Evolutionary conservation across 2,329 filamentous ascomycete genomes (phyloP).

Genomic region (Chrysoporthe deuterocubensis): DNA sequence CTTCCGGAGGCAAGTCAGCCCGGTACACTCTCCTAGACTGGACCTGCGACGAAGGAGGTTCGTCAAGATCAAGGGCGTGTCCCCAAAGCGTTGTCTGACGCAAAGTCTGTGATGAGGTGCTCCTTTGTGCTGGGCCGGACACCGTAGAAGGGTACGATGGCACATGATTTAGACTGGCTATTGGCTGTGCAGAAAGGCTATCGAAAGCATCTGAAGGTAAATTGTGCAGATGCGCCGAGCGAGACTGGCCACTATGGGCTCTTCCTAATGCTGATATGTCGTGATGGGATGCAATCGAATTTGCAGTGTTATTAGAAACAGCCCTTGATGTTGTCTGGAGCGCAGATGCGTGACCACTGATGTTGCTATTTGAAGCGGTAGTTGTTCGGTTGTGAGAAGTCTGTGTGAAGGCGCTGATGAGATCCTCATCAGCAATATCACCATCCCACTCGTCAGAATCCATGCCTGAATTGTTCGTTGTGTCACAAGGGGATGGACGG

Average conservation of each 20-base stretch:
- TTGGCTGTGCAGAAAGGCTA: conserved; percentile 52
- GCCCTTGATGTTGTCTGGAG: background rate
- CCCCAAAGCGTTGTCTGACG: conserved; percentile 63
- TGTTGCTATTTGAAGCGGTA: background rate
- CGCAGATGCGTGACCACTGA: background rate
- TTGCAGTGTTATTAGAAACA: background rate
- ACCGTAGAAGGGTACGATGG: conserved; percentile 26
- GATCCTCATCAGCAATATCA: conserved; percentile 67
- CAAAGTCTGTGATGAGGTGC: conserved; percentile 38
- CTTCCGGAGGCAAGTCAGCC: conserved; percentile 63
- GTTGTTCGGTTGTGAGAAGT: conserved; percentile 35
- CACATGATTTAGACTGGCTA: conserved; percentile 19
- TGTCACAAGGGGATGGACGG: background rate
- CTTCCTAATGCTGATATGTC: background rate
- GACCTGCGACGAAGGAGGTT: conserved; percentile 33
- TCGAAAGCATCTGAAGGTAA: conserved; percentile 72
- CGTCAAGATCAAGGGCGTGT: conserved; percentile 38
- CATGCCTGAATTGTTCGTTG: conserved; percentile 40
- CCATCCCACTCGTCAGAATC: conserved; percentile 67
- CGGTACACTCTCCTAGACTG: conserved; percentile 52
- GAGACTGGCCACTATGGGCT: conserved; percentile 10
- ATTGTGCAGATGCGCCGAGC: conserved; percentile 48
- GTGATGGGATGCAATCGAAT: background rate
- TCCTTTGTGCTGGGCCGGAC: conserved; percentile 30
- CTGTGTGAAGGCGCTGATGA: conserved; percentile 64